Evolutionary conservation across 2,329 filamentous ascomycete genomes (phyloP), one percentile per base, ranked within the genome.

Genomic region (Phialocephala subalpina): DNA sequence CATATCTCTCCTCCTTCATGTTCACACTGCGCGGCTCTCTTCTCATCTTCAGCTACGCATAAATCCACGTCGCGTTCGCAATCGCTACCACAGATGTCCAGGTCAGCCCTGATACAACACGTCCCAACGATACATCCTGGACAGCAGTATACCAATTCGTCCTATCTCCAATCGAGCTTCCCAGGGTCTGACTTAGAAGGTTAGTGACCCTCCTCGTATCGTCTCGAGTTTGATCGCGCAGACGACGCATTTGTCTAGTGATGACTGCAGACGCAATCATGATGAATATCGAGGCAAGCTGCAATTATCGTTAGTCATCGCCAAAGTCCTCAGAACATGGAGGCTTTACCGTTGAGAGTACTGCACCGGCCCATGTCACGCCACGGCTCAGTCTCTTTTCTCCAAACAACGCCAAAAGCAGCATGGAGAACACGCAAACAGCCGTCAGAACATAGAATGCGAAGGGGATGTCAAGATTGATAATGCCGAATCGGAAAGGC

Each of bases 211-310:
- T 18, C 22, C 18, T 18, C 2, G 49, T 60, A n/a, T 65, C 27
- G 27, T 65, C n/a, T 22, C 38, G 27, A 36, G 61, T 49, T 38
- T 60, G 58, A 22, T 61, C 35, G 6, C 38, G 25, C 16, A 65
- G 58, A 20, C 40, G 49, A 29, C 29, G 18, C 38, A 60, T 65
- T 55, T 61, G 63, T 20, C 38, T 16, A 22, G 58, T 65, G 5
- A 65, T 36, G 7, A 58, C 36, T 16, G 58, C 29, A 7, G 62
- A 64, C 16, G 58, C 52, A 22, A 49, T 20, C 12, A 61, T 27
- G 20, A 65, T 47, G 49, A 56, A 65, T 20, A 65, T 18, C 6
- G 49, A 40, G 20, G 63, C 47, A 6, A 61, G 18, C 63, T 65
- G 16, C 2, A 16, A 18, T 14, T 29, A 6, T 33, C 4, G 36